These are phyloP conservation scores for Gossypioides kirkii DNA, from an alignment of 345 rosid species.

Conservation along the genomic window DNA sequence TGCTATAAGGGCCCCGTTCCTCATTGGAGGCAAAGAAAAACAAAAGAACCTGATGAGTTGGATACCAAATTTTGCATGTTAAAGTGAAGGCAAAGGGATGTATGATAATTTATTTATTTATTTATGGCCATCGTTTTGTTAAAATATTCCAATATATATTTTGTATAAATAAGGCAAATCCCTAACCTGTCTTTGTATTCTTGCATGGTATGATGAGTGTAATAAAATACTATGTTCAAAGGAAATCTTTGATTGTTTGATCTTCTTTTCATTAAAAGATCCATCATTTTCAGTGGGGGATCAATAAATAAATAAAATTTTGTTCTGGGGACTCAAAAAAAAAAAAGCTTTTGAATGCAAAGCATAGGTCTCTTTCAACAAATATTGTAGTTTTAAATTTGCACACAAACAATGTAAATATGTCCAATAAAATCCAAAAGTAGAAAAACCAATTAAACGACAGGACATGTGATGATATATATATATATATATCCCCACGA, in stretches of 20 bases:
- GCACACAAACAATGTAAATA: neutral
- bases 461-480: conserved; percentile 9
- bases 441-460: neutral
- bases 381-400: neutral
- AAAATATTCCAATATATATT: neutral
- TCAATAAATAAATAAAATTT: conserved; percentile 3
- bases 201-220: neutral
- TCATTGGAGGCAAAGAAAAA: too few species aligned
- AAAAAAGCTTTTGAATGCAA: neutral
- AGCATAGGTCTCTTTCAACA: conserved; percentile 6
- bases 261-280: neutral
- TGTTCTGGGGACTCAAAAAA: neutral
- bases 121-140: neutral
- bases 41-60: neutral
- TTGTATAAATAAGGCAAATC: neutral
- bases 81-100: too few species aligned
- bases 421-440: neutral
- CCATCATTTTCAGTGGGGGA: conserved; percentile 4
- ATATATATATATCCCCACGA: neutral
- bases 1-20: too few species aligned
- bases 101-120: too few species aligned
- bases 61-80: neutral
- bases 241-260: neutral
- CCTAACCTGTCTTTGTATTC: neutral
- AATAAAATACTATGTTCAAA: neutral